These are phyloP conservation scores for Fraxinus sp. DNA, from an alignment of 305 asterid species.

Conservation along the genomic window DNA sequence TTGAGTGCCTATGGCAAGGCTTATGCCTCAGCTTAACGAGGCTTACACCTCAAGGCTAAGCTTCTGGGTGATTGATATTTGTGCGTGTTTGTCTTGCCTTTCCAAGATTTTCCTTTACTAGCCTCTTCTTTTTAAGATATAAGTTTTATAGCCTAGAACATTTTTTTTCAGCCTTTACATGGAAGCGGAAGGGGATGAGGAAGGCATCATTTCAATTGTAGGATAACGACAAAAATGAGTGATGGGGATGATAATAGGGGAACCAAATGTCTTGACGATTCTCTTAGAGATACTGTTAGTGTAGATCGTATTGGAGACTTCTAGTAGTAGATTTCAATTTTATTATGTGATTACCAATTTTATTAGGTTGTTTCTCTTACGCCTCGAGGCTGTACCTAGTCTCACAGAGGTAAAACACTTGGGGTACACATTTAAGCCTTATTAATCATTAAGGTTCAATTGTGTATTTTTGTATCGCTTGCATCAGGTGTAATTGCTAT, in stretches of 20 bases:
- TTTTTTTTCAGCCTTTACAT: neutral
- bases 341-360: neutral
- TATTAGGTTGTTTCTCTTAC: neutral
- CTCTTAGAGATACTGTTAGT: neutral
- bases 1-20: neutral
- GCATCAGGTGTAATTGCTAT: conserved; percentile 92
- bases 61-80: neutral
- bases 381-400: neutral
- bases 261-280: neutral
- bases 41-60: neutral
- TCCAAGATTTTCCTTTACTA: neutral
- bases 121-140: neutral
- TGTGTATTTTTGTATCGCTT: conserved; percentile 9
- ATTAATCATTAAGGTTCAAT: conserved; percentile 7
- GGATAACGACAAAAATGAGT: neutral
- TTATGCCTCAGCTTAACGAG: neutral
- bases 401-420: neutral
- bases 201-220: neutral
- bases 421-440: neutral
- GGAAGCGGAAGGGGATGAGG: neutral
- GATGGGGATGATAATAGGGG: neutral
- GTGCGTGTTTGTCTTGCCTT: neutral
- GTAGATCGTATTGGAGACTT: neutral
- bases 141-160: neutral
- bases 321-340: neutral